These are phyloP conservation scores for Dimocarpus longan DNA, from an alignment of 345 rosid species.

Conservation along the genomic window DNA sequence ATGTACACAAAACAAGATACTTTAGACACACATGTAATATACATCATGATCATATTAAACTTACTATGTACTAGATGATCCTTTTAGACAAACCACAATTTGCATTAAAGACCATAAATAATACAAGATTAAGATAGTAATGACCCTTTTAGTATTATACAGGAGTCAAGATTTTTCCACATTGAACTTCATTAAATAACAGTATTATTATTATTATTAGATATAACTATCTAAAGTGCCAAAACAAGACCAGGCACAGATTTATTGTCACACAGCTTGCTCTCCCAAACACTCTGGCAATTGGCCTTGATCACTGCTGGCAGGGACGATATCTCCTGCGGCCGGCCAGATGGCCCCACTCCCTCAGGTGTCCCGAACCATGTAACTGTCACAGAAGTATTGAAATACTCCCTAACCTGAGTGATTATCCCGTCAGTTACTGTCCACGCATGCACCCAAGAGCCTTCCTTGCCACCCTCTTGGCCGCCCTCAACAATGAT, in stretches of 20 bases:
- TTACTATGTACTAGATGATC: too few relatives aligned
- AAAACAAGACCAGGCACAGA: slow-evolving; percentile 31
- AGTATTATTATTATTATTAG: neutral
- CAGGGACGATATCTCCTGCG: neutral
- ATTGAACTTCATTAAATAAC: neutral
- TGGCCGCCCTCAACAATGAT: slow-evolving; percentile 38
- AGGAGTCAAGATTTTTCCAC: too few relatives aligned
- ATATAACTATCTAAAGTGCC: slow-evolving; percentile 13
- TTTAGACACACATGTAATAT: too few relatives aligned
- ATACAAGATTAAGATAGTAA: too few relatives aligned
- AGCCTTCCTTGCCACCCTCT: slow-evolving; percentile 10
- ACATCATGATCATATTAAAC: too few relatives aligned
- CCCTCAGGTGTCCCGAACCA: slow-evolving; percentile 13
- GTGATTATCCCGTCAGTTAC: slow-evolving; percentile 36
- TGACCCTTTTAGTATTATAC: too few relatives aligned
- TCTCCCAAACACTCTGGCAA: slow-evolving; percentile 30
- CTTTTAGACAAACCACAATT: too few relatives aligned
- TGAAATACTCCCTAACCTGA: slow-evolving; percentile 31
- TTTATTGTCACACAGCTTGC: slow-evolving; percentile 27
- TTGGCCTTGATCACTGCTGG: neutral
- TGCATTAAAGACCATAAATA: too few relatives aligned
- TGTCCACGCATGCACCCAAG: slow-evolving; percentile 42
- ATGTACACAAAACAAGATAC: too few relatives aligned
- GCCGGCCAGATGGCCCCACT: neutral
- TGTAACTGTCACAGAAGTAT: slow-evolving; percentile 31